phyloP scores from a whole-genome alignment of 2,329 filamentous ascomycete species.

The Microsporum audouinii region DNA sequence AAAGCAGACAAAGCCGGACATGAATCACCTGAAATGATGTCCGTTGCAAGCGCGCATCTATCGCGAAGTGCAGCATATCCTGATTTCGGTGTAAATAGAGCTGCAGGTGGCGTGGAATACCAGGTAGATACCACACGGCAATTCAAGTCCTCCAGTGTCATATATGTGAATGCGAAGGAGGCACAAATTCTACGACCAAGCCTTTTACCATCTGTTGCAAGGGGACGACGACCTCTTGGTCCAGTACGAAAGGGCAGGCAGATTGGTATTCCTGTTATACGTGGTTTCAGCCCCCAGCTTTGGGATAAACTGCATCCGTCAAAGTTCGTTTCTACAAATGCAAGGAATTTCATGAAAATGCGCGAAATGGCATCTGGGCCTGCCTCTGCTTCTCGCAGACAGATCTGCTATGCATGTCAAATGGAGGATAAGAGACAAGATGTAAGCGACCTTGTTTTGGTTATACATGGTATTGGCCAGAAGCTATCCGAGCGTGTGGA shows the following conservation, averaged over 20 bases:
- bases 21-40: conserved; percentile 2
- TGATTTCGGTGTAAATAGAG: conserved; percentile 29
- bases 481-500: conserved; percentile 91
- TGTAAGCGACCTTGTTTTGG: conserved; percentile 77
- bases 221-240: conserved; percentile 65
- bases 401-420: conserved; percentile 46
- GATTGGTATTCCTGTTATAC: conserved; percentile 75
- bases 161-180: conserved; percentile 65
- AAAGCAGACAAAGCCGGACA: neutral
- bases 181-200: conserved; percentile 82
- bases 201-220: conserved; percentile 72
- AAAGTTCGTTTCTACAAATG: conserved; percentile 32
- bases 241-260: conserved; percentile 74
- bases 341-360: conserved; percentile 32
- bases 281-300: conserved; percentile 67
- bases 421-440: conserved; percentile 53
- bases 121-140: conserved; percentile 41
- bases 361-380: conserved; percentile 24
- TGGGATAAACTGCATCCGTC: conserved; percentile 65
- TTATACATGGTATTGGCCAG: conserved; percentile 92
- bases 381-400: conserved; percentile 16
- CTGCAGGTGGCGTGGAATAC: conserved; percentile 31
- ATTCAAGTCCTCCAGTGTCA: conserved; percentile 67
- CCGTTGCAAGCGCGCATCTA: neutral
- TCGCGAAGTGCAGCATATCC: neutral